A percentile compares a stretch with the other conserved stretches of the same genome.
phyloP scores from a whole-genome alignment of 345 rosid genomes.

The Barbarea vulgaris region DNA sequence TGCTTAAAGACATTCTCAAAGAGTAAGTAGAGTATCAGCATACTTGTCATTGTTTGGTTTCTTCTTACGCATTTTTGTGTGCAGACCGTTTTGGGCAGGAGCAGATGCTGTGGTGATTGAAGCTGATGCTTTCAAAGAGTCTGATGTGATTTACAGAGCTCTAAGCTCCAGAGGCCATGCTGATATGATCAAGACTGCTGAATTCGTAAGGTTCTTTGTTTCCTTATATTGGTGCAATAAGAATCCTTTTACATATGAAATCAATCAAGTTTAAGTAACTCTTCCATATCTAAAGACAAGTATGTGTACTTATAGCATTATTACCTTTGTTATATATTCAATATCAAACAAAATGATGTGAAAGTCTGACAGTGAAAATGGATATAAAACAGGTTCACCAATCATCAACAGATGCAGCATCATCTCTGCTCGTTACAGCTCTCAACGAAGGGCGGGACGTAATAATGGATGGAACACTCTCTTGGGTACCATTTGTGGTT shows the following conservation, averaged over 20 bases:
- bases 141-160: slow-evolving; percentile 89
- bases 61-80: slow-evolving; percentile 16
- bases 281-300: neutral
- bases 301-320: neutral
- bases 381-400: slow-evolving; percentile 81
- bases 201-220: slow-evolving; percentile 56
- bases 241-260: slow-evolving; percentile 1
- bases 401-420: slow-evolving; percentile 97
- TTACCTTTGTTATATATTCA: neutral
- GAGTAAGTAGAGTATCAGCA: slow-evolving; percentile 55
- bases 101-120: slow-evolving; percentile 91
- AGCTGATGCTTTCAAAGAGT: slow-evolving; percentile 97
- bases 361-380: slow-evolving; percentile 18
- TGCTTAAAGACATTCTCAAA: slow-evolving; percentile 85
- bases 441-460: slow-evolving; percentile 94
- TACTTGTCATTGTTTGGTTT: neutral
- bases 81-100: slow-evolving; percentile 91
- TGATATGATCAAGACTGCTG: slow-evolving; percentile 90
- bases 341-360: neutral
- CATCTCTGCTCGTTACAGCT: slow-evolving; percentile 93
- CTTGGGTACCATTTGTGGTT: slow-evolving; percentile 93
- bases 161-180: slow-evolving; percentile 84
- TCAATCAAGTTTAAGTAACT: slow-evolving; percentile 19
- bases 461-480: slow-evolving; percentile 96
- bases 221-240: slow-evolving; percentile 20